phyloP scores from a whole-genome alignment of 2,329 filamentous ascomycete species.

The Huntiella bhutanensis region DNA sequence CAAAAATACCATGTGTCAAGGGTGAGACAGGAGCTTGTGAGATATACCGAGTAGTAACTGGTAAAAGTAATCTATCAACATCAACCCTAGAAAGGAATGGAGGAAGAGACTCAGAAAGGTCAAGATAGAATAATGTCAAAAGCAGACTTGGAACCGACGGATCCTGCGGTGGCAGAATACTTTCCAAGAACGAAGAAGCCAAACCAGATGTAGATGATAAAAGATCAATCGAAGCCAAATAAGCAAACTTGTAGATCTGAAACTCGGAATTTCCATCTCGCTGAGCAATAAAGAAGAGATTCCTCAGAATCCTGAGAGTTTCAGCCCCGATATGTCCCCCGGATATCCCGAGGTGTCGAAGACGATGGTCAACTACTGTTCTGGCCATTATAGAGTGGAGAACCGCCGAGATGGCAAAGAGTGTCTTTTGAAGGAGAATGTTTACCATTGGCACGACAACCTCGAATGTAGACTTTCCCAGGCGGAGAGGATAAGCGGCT shows the following conservation, averaged over 20 bases:
- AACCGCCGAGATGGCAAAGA: conserved; percentile 58
- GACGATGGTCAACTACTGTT: conserved; percentile 29
- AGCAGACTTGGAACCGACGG: conserved; percentile 33
- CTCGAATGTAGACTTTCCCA: conserved; percentile 46
- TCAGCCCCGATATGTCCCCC: conserved; percentile 40
- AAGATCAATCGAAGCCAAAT: conserved; percentile 65
- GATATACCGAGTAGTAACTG: conserved; percentile 58
- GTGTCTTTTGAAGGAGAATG: conserved; percentile 52
- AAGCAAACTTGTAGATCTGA: conserved; percentile 70
- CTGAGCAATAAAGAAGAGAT: conserved; percentile 65
- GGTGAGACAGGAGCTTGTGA: conserved; percentile 26
- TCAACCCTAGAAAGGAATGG: conserved; percentile 24
- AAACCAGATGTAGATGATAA: conserved; percentile 51
- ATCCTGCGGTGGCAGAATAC: conserved; percentile 38
- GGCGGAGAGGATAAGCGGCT: conserved; percentile 40
- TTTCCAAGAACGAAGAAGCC: conserved; percentile 45
- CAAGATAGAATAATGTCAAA: conserved; percentile 76
- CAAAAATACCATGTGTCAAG: conserved; percentile 46
- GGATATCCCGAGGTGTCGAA: conserved; percentile 15
- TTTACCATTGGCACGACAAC: conserved; percentile 54
- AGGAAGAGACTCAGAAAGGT: conserved; percentile 55
- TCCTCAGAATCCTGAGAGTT: conserved; percentile 53
- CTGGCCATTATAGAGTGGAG: conserved; percentile 57
- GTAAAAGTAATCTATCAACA: conserved; percentile 55
- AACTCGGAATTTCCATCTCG: conserved; percentile 55